phyloP scores from a whole-genome alignment of 2,329 filamentous ascomycete species.

The Ophiocordyceps camponoti-floridani region DNA sequence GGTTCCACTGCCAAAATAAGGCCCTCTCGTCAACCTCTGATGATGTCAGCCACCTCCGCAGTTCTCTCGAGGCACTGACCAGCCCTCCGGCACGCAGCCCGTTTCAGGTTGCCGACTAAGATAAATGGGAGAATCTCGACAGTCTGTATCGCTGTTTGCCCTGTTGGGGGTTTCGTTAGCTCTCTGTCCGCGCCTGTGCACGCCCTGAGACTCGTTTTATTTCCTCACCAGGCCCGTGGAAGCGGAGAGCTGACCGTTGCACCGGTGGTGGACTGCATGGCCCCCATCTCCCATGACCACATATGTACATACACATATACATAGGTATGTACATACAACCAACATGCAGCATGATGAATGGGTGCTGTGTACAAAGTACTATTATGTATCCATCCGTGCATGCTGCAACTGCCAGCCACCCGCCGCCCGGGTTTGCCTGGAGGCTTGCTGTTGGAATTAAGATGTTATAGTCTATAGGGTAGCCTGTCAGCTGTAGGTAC shows the following conservation, averaged over 20 bases:
- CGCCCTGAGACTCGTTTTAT: not conserved
- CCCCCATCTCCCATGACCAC: not conserved
- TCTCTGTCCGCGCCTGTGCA: not conserved
- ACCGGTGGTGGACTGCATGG: not conserved
- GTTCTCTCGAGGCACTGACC: not conserved
- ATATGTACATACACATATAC: not conserved
- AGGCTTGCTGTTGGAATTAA: too few species aligned
- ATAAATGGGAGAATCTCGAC: too few species aligned
- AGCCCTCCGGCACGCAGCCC: not conserved
- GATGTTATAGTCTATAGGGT: too few species aligned
- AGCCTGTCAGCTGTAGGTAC: too few species aligned
- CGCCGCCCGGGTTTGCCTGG: too few species aligned
- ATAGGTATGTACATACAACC: too few species aligned
- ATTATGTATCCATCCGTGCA: too few species aligned
- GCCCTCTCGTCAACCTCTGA: not conserved
- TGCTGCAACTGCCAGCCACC: too few species aligned
- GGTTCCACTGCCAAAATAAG: not conserved
- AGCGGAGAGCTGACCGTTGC: not conserved
- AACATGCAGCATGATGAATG: too few species aligned
- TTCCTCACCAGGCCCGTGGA: too few species aligned
- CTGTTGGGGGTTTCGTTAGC: not conserved
- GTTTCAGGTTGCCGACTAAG: not conserved
- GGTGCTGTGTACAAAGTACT: too few species aligned
- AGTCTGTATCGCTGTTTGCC: too few species aligned
- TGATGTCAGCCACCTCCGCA: not conserved